Base-by-base conservation (phyloP, 2,329 filamentous ascomycete species). In the Aspergillus versicolor region DNA sequence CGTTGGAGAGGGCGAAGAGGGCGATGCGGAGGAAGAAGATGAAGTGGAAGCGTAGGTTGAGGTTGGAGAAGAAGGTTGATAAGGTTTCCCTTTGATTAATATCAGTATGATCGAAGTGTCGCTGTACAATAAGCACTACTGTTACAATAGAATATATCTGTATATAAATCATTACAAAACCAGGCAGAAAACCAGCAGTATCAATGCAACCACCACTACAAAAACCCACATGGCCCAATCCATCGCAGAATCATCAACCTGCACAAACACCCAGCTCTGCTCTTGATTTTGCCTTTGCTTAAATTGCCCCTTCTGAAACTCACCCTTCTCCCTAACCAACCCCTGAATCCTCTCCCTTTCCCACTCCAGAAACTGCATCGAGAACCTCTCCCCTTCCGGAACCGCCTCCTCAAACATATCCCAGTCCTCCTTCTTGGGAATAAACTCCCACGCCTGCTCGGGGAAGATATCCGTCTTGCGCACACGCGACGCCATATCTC, bases 1-100 rank as follows among this genome's bases (percentile, higher is more conserved):
- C 77, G 3, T 75, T 78, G 24, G 72, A 71, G 58, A 69, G 75
- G 46, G 77, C 74, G 7, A 68, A 73, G 63, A 68, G 76, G 32
- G 73, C 74, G 2, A 64, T 74, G 37, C 62, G 61, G 63, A 85
- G 85, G 73, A 84, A 65, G 50, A 53, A 62, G 11, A 63, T 61
- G 58, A 71, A 69, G 60, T 73, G 70, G 70, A 62, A 49, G 51
- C 58, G 59, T 2, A 63, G 67, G 13, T 52, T 73, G 32, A 65
- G 78, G 24, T 54, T 67, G 3, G 56, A 59, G 48, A 41, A 49
- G 22, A 11, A 59, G 24, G 46, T 17, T 12, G 55, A 60, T 46
- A 58, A 55, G 55, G 15, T 4, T 11, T 15, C 8, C 30, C 22
- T 37, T 6, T 37, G 9, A 37, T 13, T 2, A 13, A 37, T 15